These are phyloP conservation scores for Actinidia chinensis DNA, from an alignment of 179 eudicot genomes.

Conservation along the genomic window DNA sequence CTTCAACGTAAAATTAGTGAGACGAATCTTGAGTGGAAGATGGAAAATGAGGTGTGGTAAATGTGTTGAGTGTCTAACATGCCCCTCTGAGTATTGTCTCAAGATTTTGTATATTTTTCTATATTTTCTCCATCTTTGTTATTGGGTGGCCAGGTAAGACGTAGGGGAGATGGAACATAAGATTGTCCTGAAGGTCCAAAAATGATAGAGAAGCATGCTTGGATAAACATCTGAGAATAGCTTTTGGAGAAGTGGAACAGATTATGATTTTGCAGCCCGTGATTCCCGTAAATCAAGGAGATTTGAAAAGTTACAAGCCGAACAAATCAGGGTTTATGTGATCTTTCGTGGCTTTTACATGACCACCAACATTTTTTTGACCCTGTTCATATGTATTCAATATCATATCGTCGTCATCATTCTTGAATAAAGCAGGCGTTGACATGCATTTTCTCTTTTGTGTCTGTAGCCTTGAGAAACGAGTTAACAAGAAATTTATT, in stretches of 20 bases:
- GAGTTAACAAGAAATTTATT: slow-evolving; percentile 96
- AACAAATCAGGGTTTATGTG: slow-evolving; percentile 93
- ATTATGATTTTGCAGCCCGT: slow-evolving; percentile 82
- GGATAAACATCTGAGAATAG: slow-evolving; percentile 95
- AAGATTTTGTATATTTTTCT: background rate
- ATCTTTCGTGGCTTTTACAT: background rate
- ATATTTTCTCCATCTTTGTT: background rate
- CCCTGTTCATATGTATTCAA: background rate
- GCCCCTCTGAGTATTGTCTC: background rate
- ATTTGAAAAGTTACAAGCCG: slow-evolving; percentile 75
- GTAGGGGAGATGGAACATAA: slow-evolving; percentile 92
- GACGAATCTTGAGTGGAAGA: slow-evolving; percentile 64
- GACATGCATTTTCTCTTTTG: slow-evolving; percentile 14
- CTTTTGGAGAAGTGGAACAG: slow-evolving; percentile 87
- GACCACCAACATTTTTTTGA: background rate
- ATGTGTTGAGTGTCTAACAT: background rate
- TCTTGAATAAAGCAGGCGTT: background rate
- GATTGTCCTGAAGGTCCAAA: slow-evolving; percentile 76
- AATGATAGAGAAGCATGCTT: slow-evolving; percentile 80
- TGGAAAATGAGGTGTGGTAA: slow-evolving; percentile 99
- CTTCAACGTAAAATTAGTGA: slow-evolving; percentile 71
- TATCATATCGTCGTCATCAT: background rate
- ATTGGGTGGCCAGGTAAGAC: slow-evolving; percentile 58
- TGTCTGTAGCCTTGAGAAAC: slow-evolving; percentile 76
- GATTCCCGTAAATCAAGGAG: slow-evolving; percentile 71